Evolutionary conservation across 164 flowering plant genomes (phyloP), one percentile per base, ranked within the genome.

Genomic region (Euptelea pleiosperma): DNA sequence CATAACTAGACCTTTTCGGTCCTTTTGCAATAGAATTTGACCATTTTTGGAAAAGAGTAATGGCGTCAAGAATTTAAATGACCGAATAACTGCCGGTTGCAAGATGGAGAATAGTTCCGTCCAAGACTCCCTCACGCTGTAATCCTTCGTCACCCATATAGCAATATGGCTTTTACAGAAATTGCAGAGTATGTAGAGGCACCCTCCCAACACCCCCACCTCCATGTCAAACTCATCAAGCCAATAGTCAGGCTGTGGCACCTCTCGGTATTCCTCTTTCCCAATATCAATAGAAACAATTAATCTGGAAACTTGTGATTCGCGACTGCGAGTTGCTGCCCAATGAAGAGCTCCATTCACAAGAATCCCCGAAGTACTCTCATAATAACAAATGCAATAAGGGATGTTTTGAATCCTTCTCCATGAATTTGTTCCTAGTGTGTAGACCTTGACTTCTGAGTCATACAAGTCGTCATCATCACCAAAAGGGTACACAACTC

Each of bases 101-200:
- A 2, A 0, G 46, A 70, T 52, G 15, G 56, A 40, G 15, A 37
- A 31, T 12, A 63, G 15, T 15, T 63, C 65, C 28, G 40, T 49
- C 73, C 77, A 73, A 30, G 76, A 72, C 14, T 60, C 64, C 11
- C 15, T 61, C 6, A 61, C 55, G 2, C 77, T 70, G 49, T 69
- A 73, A 18, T 65, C 70, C 62, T 69, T 73, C 68, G 69, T 57
- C n/a, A 73, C 62, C 77, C 72, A 73, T 7, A 73, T 9, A 36
- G 58, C 73, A 1, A 52, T 46, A 36, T 26, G 33, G 19, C 10
- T 19, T 3, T 3, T 18, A 1, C 0, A 43, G 28, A 11, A 44
- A 21, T 58, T 28, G 37, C 49, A 49, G 29, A 69, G 18, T 8
- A 73, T 34, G 42, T 55, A 61, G 8, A 73, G 26, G n/a, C 61